Conservation (phyloP, 1,284 basidiomycete genomes). For the Clitocybe nebularis region DNA sequence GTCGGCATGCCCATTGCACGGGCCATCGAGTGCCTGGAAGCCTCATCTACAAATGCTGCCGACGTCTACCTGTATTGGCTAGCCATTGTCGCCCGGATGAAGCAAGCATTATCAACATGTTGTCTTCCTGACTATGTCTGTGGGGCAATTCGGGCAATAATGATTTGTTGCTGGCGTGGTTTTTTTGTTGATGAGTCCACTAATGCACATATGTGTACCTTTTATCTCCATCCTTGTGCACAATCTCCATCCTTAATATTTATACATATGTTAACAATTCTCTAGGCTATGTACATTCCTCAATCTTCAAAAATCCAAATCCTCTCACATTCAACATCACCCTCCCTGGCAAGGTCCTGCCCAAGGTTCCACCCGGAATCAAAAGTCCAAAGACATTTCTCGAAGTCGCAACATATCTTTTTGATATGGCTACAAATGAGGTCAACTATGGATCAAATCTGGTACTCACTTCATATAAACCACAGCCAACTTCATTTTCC, state of each 20-base stretch:
- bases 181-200: slow-evolving; percentile 24
- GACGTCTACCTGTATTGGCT: slow-evolving; percentile 30
- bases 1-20: slow-evolving; percentile 22
- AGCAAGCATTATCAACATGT: slow-evolving; percentile 1
- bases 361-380: slow-evolving; percentile 18
- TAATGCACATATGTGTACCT: slow-evolving; percentile 24
- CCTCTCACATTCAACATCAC: slow-evolving; percentile 19
- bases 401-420: slow-evolving; percentile 19
- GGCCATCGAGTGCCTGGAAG: slow-evolving; percentile 27
- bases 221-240: slow-evolving; percentile 29
- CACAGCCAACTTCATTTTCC: slow-evolving; percentile 12
- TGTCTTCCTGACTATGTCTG: slow-evolving; percentile 17
- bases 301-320: slow-evolving; percentile 23
- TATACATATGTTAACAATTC: neutral
- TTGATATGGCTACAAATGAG: slow-evolving; percentile 14
- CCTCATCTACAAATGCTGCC: slow-evolving; percentile 20
- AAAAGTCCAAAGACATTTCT: slow-evolving; percentile 20
- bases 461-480: slow-evolving; percentile 13
- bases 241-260: slow-evolving; percentile 3
- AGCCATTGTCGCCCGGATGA: slow-evolving; percentile 19
- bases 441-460: slow-evolving; percentile 15
- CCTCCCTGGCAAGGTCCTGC: slow-evolving; percentile 12
- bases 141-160: slow-evolving; percentile 22
- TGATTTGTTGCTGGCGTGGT: slow-evolving; percentile 22
- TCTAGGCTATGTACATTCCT: slow-evolving; percentile 19